Conservation (phyloP, 1,284 basidiomycete species). For the Ustilago trichophora region DNA sequence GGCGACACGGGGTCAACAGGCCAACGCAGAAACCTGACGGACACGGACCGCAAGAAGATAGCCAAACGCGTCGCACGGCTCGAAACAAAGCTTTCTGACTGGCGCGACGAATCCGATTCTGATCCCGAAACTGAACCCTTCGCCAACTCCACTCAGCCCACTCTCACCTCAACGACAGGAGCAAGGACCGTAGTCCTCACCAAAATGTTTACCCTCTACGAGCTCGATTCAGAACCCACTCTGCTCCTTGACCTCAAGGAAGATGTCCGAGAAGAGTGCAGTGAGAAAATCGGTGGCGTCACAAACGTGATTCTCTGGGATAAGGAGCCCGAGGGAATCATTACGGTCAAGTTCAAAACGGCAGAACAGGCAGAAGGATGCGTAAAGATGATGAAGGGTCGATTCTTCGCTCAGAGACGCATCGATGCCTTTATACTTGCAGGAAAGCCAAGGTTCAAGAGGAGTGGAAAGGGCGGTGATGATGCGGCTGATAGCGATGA, state of each 20-base stretch:
- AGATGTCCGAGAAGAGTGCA: slow-evolving; percentile 94
- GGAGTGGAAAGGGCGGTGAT: slow-evolving; percentile 69
- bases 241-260: slow-evolving; percentile 92
- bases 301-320: slow-evolving; percentile 97
- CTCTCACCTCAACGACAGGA: background rate
- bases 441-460: slow-evolving; percentile 82
- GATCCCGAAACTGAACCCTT: background rate
- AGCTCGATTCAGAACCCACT: slow-evolving; percentile 86
- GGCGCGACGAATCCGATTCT: slow-evolving; percentile 55
- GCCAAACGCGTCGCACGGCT: slow-evolving; percentile 50
- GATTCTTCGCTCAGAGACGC: slow-evolving; percentile 86
- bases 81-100: slow-evolving; percentile 60
- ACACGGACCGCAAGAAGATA: slow-evolving; percentile 46
- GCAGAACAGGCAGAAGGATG: slow-evolving; percentile 87
- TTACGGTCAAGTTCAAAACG: slow-evolving; percentile 95
- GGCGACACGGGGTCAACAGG: background rate
- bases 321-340: slow-evolving; percentile 91
- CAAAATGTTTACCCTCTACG: slow-evolving; percentile 90
- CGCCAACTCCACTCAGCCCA: slow-evolving; percentile 1
- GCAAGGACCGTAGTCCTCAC: slow-evolving; percentile 49
- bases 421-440: slow-evolving; percentile 82
- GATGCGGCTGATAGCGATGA: slow-evolving; percentile 11
- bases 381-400: slow-evolving; percentile 92
- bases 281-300: slow-evolving; percentile 82
- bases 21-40: slow-evolving; percentile 23